Evolutionary conservation across 345 rosid species (phyloP), one percentile per base, ranked within the genome.

Genomic region (Hibiscus tridactylites): DNA sequence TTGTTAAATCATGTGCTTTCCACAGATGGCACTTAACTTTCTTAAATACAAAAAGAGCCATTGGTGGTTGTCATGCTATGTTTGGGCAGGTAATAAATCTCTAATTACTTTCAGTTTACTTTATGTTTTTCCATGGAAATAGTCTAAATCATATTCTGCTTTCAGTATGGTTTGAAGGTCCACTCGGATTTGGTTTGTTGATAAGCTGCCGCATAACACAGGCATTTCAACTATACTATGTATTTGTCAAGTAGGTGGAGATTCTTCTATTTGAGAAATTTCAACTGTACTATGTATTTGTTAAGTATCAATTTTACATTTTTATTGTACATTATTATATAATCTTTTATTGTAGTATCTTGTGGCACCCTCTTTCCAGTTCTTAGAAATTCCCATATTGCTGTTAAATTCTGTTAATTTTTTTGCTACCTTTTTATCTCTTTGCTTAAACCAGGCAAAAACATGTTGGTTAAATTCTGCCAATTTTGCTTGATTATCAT

Each of bases 151-250:
- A 33, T 64, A 12, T 61, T 83, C 77, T 74, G 62, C 68, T 85
- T 78, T 70, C 84, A 93, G 98, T 84, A 44, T 93, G 98, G 97
- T 17, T 91, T 19, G 96, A 90, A 85, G 98, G 96, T 79, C 96
- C 98, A 29, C 81, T 93, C 52, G 97, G 96, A 73, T 93, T 91
- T 65, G 98, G 97, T 80, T 85, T 93, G 79, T 79, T 93, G 78
- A 81, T 90, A 72, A 82, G 97, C 78, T 90, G 94, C 74, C 98
- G 98, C 74, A 87, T 91, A 73, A 79, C 91, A 65, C 94, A 93
- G 78, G 89, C 91, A 24, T 93, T 84, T 74, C 98, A 93, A 65
- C 83, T 93, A 68, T 91, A 90, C 83, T 81, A 78, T 84, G 87
- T 93, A 81, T 91, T 91, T 84, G 89, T 85, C 81, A 88, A 84